A percentile compares a stretch with the other conserved stretches of the same genome.
These are phyloP conservation scores for Ophiosphaerella narmari DNA, from an alignment of 2,329 filamentous ascomycete species.

Conservation along the genomic window DNA sequence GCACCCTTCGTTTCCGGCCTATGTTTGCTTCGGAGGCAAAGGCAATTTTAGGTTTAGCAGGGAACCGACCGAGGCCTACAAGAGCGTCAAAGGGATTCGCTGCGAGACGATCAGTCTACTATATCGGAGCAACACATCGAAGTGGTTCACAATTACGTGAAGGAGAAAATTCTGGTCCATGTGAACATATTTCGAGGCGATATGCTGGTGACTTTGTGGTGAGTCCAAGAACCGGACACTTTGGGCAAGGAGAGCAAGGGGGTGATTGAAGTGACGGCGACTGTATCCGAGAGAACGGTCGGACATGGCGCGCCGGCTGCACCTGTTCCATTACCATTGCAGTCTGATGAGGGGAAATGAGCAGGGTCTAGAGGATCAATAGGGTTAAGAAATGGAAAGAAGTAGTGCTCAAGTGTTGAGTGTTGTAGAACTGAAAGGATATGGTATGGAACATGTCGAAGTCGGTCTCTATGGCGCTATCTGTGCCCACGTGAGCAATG, in stretches of 20 bases:
- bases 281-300: neutral
- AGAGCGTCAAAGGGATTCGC: constrained; percentile 38
- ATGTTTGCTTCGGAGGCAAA: constrained; percentile 23
- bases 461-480: constrained; percentile 4
- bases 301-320: no score
- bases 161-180: constrained; percentile 25
- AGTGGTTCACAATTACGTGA: constrained; percentile 18
- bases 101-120: constrained; percentile 7
- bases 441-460: neutral
- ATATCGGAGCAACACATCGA: neutral
- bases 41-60: constrained; percentile 22
- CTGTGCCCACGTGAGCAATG: constrained; percentile 5
- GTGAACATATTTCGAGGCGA: constrained; percentile 12
- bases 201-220: constrained; percentile 1
- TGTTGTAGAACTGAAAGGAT: neutral
- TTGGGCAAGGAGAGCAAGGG: constrained; percentile 14
- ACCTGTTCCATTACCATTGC: no score
- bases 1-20: constrained; percentile 8
- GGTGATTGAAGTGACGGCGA: constrained; percentile 6
- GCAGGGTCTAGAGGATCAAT: no score
- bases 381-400: neutral
- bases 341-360: no score
- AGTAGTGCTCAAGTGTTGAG: neutral
- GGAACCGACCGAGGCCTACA: constrained; percentile 22
- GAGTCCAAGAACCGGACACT: constrained; percentile 12